A percentile compares a stretch with the other conserved stretches of the same genome.
These are phyloP conservation scores for Eucalyptus curtisii DNA, from an alignment of 345 rosid genomes.

Conservation along the genomic window DNA sequence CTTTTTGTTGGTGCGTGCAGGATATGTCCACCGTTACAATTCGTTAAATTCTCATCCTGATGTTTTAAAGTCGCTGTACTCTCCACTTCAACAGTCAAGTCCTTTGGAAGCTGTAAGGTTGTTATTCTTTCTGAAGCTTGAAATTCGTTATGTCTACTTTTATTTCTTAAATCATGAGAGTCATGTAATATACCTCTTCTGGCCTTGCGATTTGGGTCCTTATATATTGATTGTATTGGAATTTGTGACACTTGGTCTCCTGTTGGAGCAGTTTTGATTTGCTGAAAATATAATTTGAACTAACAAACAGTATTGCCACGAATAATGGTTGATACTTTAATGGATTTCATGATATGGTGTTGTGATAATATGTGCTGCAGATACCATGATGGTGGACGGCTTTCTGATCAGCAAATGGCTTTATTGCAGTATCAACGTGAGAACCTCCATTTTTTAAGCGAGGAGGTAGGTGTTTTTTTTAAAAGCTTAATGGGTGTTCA, in stretches of 20 bases:
- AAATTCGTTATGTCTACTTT: background rate
- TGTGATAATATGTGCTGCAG: conserved; percentile 13
- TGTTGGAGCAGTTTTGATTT: background rate
- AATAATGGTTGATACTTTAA: background rate
- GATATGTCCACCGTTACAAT: conserved; percentile 76
- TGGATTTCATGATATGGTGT: background rate
- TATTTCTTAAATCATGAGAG: background rate
- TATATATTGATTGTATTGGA: background rate
- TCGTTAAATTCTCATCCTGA: conserved; percentile 84
- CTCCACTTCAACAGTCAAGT: conserved; percentile 94
- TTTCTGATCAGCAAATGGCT: conserved; percentile 97
- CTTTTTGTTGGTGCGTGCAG: conserved; percentile 26
- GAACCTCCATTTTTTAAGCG: conserved; percentile 88
- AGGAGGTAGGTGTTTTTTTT: conserved; percentile 45
- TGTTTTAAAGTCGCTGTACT: conserved; percentile 82
- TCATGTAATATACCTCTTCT: background rate
- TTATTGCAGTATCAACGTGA: conserved; percentile 95
- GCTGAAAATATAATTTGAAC: background rate
- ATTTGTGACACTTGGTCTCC: background rate
- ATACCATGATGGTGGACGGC: conserved; percentile 65
- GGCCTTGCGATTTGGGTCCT: background rate
- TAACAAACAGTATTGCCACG: background rate
- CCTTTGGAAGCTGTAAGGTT: conserved; percentile 91
- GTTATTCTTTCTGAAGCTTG: background rate
- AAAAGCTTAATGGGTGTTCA: background rate